Evolutionary conservation across 2,329 filamentous ascomycete species (phyloP), one percentile per base, ranked within the genome.

Genomic region (Botrytis fragariae): DNA sequence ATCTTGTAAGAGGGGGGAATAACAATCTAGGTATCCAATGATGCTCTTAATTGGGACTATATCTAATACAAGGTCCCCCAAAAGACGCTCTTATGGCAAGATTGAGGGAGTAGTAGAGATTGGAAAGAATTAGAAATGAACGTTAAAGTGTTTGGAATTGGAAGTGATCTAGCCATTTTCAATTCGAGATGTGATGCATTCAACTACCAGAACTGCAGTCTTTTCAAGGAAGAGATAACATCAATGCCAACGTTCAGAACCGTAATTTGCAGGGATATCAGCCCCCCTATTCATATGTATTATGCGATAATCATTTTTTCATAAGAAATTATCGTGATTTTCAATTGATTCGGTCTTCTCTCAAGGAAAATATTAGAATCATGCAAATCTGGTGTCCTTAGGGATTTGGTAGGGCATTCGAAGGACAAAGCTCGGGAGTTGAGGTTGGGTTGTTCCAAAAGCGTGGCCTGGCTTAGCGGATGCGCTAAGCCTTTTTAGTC

Each of bases 401-500:
- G 64, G 64, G 64, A 48, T 42, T 68, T 68, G 45, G 42, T 48
- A 65, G 62, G 62, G 62, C 18, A 44, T 48, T 65, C 6, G 20
- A 44, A 65, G 62, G 62, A 65, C 62, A 68, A 68, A 68, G 64
- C 64, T 57, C 51, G 71, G 51, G 48, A 54, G 63, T 54, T 54
- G 44, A 68, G 71, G 64, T 72, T 60, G 57, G 57, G 37, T 65
- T 72, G 69, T 32, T 42, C 57, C n/a, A 65, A 65, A 63, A 44
- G 35, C 51, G 39, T 72, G 60, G 62, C 45, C 45, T 72, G 71
- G 71, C 62, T 72, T 72, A 72, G 69, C 71, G 71, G 71, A n/a
- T 48, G 48, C 51, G 42, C 71, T 72, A 72, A 44, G 48, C 71
- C 71, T 7, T 2, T 61, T 72, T 61, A 3, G 71, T 59, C 63